Conservation (phyloP, 2,329 filamentous ascomycete species). For the Calonectria henricotiae region DNA sequence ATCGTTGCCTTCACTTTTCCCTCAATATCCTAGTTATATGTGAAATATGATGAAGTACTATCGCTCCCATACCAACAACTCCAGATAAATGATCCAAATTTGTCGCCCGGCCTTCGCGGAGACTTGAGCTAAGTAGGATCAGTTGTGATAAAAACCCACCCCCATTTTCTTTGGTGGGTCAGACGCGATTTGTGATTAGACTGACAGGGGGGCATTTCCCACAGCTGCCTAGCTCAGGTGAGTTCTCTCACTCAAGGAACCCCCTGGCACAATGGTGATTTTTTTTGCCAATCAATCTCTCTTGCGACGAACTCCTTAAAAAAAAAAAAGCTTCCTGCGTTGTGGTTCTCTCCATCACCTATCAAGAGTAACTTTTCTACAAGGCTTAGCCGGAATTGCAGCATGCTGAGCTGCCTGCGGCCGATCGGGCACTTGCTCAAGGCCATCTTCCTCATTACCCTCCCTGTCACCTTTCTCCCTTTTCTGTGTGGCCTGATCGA, state of each 20-base stretch:
- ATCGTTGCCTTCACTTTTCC: too few relatives aligned
- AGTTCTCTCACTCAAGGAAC: background rate
- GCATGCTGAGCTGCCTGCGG: constrained; percentile 18
- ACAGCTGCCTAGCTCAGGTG: constrained; percentile 18
- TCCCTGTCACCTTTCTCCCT: constrained; percentile 32
- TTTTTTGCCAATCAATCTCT: constrained; percentile 7
- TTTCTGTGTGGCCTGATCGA: constrained; percentile 31
- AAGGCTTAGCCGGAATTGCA: constrained; percentile 13
- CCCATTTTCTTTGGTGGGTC: background rate
- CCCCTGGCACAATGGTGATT: background rate
- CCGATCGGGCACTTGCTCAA: constrained; percentile 18
- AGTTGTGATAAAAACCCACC: background rate
- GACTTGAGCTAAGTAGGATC: background rate
- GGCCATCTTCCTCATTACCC: constrained; percentile 23
- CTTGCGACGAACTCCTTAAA: background rate
- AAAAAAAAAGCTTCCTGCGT: background rate
- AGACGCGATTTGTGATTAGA: background rate
- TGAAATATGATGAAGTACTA: background rate
- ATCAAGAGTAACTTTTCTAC: constrained; percentile 6
- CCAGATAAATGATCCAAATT: background rate
- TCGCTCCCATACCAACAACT: background rate
- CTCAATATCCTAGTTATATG: too few relatives aligned
- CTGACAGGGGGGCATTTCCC: constrained; percentile 6
- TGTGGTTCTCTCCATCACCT: background rate
- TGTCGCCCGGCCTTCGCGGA: constrained; percentile 4